Evolutionary conservation across 2,329 filamentous ascomycete species (phyloP), one percentile per base, ranked within the genome.

Genomic region (Ophiocordyceps australis): DNA sequence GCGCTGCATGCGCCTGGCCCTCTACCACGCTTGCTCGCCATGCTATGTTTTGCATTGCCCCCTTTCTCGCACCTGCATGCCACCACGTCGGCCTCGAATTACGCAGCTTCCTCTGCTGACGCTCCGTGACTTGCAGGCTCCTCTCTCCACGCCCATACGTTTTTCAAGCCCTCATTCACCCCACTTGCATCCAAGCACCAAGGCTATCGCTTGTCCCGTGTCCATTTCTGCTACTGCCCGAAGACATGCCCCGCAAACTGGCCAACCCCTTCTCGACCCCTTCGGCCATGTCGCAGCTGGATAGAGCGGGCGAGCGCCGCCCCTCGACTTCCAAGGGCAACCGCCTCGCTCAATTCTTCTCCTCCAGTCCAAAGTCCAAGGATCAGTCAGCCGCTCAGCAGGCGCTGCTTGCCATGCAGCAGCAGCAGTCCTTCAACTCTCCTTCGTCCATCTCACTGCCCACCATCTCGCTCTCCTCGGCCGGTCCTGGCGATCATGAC

Each of bases 381-480:
- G 62, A 74, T 33, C 63, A 72, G 38, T 57, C 61, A 26, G 61
- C 69, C 30, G 63, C 72, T 26, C 65, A 80, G 42, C 71, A 78
- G 40, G 65, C 72, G 31, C 65, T 81, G 24, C 62, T 76, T 43
- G 61, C 67, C 32, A 69, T 74, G 43, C 69, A 78, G 46, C 69
- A 77, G 37, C 48, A 60, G 38, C 47, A 50, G 30, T 63, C 67
- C 30, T 65, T 71, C 33, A 75, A 82, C 42, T 74, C 71, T 35
- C 66, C 71, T 30, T 65, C 82, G 22, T 74, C 77, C 30, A 57
- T 85, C 35, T 79, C 81, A 24, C 59, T 94, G 40, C 86, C 86
- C 20, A 86, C 77, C 28, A 94, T 95, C 43, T 93, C 82, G 22
- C 65, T 95, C 30, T 93, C 86, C 9, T 83, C 82, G 22, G 81